Base-by-base conservation (phyloP, 106 monocot genomes). In the Alisma plantagoaquatica region DNA sequence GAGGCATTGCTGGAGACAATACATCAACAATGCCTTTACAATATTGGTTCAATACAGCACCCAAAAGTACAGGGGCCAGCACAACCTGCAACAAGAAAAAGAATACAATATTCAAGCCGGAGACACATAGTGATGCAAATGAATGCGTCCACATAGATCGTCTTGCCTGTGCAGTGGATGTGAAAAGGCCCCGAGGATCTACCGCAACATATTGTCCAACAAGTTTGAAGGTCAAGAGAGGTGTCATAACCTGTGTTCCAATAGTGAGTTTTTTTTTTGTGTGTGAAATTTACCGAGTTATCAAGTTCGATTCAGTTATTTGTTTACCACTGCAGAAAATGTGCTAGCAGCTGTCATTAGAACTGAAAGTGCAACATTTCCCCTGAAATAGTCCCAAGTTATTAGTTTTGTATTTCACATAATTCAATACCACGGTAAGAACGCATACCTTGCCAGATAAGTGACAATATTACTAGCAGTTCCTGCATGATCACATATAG, bases 401-500 rank as follows among this genome's bases (percentile, higher is more conserved):
- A 38, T 7, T 38, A 14, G 14, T 7, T 7, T 38, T 14, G 9
- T 38, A 14, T 38, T 38, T 6, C 35, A 38, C 6, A 7, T 7
- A 38, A 38, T 38, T 6, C 9, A 38, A 38, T 14, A 38, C 35
- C 35, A 38, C 14, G 14, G 14, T 38, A 38, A 38, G 35, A 38
- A 38, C 35, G 14, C 14, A 14, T 61, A 96, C 88, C 79, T 54
- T 42, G 94, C 88, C 49, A 96, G 70, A 71, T 84, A 96, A 25
- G 94, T 96, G 50, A 96, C 77, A 11, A 96, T 84, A 44, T 96
- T 96, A 63, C 94, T 96, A 19, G 88, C 84, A 23, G 84, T 88
- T 44, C 84, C 89, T 90, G 75, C 50, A 38, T n/a, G n/a, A n/a
- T n/a, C n/a, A n/a, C n/a, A n/a, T n/a, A n/a, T n/a, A n/a, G n/a